Percentiles rank a stretch among this genome's conserved stretches.
phyloP scores from a whole-genome alignment of 805 yeast species.

The Saturnispora gosingensis region DNA sequence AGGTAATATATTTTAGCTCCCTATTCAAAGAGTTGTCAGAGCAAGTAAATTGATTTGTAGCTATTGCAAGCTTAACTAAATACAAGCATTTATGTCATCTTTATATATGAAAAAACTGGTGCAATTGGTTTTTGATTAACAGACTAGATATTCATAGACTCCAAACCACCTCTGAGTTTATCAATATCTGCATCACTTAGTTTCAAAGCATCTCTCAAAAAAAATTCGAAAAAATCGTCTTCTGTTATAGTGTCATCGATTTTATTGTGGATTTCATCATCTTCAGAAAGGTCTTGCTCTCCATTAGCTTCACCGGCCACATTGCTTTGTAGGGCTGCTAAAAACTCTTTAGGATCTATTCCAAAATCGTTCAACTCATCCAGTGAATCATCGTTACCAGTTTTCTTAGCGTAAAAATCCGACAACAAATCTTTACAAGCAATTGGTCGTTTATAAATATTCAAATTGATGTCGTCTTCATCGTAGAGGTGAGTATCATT shows the following conservation, averaged over 20 bases:
- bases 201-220: constrained; percentile 45
- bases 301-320: background rate
- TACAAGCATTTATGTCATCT: no score
- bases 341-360: background rate
- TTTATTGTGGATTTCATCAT: constrained; percentile 12
- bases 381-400: background rate
- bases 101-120: no score
- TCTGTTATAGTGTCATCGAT: constrained; percentile 40
- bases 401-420: background rate
- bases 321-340: background rate
- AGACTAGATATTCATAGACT: background rate
- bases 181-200: constrained; percentile 38
- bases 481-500: constrained; percentile 6
- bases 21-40: no score
- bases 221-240: constrained; percentile 63
- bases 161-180: constrained; percentile 16
- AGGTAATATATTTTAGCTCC: no score
- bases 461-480: constrained; percentile 1
- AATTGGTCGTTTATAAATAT: constrained; percentile 1
- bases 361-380: background rate
- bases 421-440: background rate
- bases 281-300: constrained; percentile 6
- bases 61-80: no score
- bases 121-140: background rate
- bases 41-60: no score